These are phyloP conservation scores for Colletotrichum shisoi DNA, from an alignment of 2,329 filamentous ascomycete species.

Conservation along the genomic window DNA sequence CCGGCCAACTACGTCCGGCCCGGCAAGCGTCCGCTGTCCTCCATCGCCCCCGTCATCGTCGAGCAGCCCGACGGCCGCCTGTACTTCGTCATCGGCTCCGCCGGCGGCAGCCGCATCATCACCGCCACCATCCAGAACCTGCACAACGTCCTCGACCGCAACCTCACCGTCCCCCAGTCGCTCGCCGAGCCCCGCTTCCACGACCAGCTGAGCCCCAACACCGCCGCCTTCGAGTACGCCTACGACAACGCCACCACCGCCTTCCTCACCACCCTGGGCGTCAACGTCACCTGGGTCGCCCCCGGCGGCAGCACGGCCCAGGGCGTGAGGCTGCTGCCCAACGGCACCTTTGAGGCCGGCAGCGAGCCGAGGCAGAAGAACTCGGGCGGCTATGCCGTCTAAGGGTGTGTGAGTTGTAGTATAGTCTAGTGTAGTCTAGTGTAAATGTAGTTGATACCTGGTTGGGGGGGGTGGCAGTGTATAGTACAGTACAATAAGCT, in stretches of 20 bases:
- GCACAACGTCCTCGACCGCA: constrained; percentile 75
- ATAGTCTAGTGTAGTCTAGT: too few relatives aligned
- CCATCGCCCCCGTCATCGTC: constrained; percentile 79
- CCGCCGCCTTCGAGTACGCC: constrained; percentile 72
- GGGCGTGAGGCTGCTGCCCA: constrained; percentile 68
- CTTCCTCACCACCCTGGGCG: constrained; percentile 70
- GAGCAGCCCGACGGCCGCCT: constrained; percentile 73
- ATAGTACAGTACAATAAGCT: too few relatives aligned
- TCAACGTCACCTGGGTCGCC: constrained; percentile 77
- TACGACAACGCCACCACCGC: constrained; percentile 75
- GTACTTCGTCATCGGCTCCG: constrained; percentile 77
- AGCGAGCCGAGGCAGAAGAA: constrained; percentile 81
- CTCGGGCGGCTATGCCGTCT: constrained; percentile 70
- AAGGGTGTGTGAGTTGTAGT: constrained; percentile 27
- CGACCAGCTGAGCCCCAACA: constrained; percentile 79
- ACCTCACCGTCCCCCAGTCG: constrained; percentile 67
- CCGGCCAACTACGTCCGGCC: constrained; percentile 78
- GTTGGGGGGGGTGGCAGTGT: too few relatives aligned
- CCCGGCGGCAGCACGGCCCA: constrained; percentile 75
- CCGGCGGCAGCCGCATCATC: constrained; percentile 85
- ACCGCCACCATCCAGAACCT: constrained; percentile 82
- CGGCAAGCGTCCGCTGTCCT: constrained; percentile 79
- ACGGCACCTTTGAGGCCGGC: constrained; percentile 78
- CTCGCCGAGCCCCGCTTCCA: constrained; percentile 76
- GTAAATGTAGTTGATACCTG: too few relatives aligned